These are phyloP conservation scores for Piedraia hortae DNA, from an alignment of 2,329 filamentous ascomycete genomes.

Conservation along the genomic window DNA sequence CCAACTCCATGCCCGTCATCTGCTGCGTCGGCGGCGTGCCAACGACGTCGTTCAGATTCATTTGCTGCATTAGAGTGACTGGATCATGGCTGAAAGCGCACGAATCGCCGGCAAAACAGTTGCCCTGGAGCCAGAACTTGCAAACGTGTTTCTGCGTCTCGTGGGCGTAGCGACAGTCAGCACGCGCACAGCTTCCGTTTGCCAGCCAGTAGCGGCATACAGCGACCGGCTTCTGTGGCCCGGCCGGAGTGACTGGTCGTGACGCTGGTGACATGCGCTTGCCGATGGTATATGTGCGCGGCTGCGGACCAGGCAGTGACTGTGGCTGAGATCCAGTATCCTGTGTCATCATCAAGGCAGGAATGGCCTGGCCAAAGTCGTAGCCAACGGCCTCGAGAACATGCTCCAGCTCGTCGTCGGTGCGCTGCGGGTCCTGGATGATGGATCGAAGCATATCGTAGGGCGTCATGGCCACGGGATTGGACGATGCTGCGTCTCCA, in stretches of 20 bases:
- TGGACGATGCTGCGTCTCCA: conserved; percentile 33
- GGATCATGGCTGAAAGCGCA: conserved; percentile 97
- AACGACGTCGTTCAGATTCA: conserved; percentile 39
- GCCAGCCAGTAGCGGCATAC: conserved; percentile 96
- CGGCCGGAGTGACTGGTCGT: conserved; percentile 48
- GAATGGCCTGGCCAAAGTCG: conserved; percentile 75
- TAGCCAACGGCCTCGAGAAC: conserved; percentile 73
- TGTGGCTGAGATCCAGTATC: not conserved
- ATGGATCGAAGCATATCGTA: conserved; percentile 96
- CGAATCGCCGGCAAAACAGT: conserved; percentile 74
- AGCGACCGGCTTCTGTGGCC: conserved; percentile 46
- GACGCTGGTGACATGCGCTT: conserved; percentile 57
- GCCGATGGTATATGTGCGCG: conserved; percentile 43
- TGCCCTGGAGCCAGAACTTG: conserved; percentile 98
- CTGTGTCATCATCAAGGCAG: conserved; percentile 37
- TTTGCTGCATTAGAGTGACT: conserved; percentile 53
- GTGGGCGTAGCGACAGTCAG: conserved; percentile 91
- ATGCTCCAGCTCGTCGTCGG: conserved; percentile 85
- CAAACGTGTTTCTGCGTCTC: conserved; percentile 87
- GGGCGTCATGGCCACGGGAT: conserved; percentile 58
- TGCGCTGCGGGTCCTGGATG: conserved; percentile 48
- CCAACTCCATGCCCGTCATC: conserved; percentile 40
- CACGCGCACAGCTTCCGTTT: conserved; percentile 79
- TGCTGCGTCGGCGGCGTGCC: conserved; percentile 31
- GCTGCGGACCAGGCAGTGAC: conserved; percentile 5